phyloP scores from a whole-genome alignment of 2,329 filamentous ascomycete species.

The Phaeosphaeria sp. region DNA sequence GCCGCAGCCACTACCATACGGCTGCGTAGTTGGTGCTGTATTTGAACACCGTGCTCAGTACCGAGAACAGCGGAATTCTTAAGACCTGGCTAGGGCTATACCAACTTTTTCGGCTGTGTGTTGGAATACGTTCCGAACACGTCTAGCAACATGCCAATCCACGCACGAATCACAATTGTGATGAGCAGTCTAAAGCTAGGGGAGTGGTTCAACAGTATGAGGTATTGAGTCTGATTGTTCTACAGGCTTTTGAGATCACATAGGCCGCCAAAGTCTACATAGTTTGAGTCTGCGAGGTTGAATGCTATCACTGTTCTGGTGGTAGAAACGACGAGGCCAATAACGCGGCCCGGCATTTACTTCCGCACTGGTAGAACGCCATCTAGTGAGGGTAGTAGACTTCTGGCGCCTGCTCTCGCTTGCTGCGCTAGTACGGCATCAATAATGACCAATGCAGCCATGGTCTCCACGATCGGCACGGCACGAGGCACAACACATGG shows the following conservation, averaged over 20 bases:
- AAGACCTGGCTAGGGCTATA: not conserved
- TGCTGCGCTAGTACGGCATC: conserved; percentile 87
- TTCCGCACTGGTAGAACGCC: conserved; percentile 42
- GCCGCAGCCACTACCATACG: not conserved
- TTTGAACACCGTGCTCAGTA: not conserved
- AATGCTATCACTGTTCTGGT: not conserved
- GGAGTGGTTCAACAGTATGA: not conserved
- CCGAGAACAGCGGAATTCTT: not conserved
- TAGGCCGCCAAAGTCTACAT: not conserved
- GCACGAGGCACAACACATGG: conserved; percentile 90
- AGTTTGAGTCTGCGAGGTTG: not conserved
- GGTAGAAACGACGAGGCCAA: not conserved
- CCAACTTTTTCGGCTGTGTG: no score
- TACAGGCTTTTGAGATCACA: not conserved
- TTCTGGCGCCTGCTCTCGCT: conserved; percentile 55
- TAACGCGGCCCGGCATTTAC: not conserved
- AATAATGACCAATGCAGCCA: conserved; percentile 87
- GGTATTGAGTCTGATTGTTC: not conserved
- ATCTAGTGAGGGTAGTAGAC: conserved; percentile 47
- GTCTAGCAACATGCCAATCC: no score
- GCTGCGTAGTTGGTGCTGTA: no score
- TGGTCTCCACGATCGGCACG: conserved; percentile 87
- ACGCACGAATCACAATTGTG: no score
- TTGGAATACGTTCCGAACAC: no score
- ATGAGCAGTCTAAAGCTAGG: no score